Evolutionary conservation across 1,284 basidiomycete species (phyloP).

Genomic region (Takashimella koratensis): DNA sequence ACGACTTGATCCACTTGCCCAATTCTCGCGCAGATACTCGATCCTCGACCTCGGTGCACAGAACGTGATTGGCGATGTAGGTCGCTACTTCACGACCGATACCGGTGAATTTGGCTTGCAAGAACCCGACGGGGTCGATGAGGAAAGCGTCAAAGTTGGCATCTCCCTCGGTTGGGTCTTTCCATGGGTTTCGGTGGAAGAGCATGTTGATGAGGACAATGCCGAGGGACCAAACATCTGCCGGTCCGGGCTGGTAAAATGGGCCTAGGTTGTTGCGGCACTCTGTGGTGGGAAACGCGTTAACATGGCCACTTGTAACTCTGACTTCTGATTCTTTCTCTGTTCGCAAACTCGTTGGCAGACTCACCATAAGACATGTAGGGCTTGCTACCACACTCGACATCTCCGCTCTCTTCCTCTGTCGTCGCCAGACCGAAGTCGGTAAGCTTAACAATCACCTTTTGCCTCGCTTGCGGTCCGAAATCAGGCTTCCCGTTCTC

Average conservation of each 20-base stretch:
- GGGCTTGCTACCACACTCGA: conserved; percentile 97
- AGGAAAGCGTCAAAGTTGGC: conserved; percentile 80
- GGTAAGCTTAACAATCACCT: conserved; percentile 81
- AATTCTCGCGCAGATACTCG: conserved; percentile 79
- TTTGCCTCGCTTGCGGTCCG: conserved; percentile 52
- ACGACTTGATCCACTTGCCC: conserved; percentile 75
- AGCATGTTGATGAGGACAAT: conserved; percentile 99
- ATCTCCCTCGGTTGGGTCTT: conserved; percentile 76
- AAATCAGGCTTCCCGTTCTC: conserved; percentile 48
- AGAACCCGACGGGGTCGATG: conserved; percentile 74
- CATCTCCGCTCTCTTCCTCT: conserved; percentile 83
- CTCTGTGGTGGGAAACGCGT: conserved; percentile 57
- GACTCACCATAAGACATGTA: conserved; percentile 93
- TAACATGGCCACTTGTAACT: too few species aligned
- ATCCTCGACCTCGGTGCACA: conserved; percentile 62
- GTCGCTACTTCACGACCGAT: conserved; percentile 83
- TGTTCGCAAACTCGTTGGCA: too few species aligned
- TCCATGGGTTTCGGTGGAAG: conserved; percentile 98
- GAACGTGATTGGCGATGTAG: conserved; percentile 79
- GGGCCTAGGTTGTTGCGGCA: conserved; percentile 95
- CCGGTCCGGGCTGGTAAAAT: conserved; percentile 86
- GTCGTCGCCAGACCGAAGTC: conserved; percentile 96
- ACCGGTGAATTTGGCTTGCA: conserved; percentile 85
- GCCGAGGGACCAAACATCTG: conserved; percentile 97
- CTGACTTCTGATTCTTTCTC: too few species aligned